Conservation (phyloP, 1,284 basidiomycete genomes). For the Ustilago trichophora region DNA sequence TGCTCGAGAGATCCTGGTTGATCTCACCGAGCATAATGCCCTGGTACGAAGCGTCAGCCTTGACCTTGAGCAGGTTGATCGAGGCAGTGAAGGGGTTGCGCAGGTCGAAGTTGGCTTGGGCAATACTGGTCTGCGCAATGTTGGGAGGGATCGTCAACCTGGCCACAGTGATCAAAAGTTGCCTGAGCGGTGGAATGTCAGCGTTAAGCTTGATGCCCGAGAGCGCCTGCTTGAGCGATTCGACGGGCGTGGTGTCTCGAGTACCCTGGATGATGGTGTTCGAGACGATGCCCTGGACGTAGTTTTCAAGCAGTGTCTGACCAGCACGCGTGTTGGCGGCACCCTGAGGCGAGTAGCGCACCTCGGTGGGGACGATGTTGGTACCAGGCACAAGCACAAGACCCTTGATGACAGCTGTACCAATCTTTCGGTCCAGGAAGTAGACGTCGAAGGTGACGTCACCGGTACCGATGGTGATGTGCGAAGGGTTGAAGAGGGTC, state of each 20-base stretch:
- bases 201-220: slow-evolving; percentile 74
- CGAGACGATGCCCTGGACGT: slow-evolving; percentile 75
- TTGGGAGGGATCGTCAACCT: slow-evolving; percentile 63
- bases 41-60: slow-evolving; percentile 71
- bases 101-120: slow-evolving; percentile 67
- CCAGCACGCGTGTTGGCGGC: slow-evolving; percentile 72
- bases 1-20: slow-evolving; percentile 70
- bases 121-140: slow-evolving; percentile 59
- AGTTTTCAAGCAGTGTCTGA: slow-evolving; percentile 75
- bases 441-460: slow-evolving; percentile 75
- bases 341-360: slow-evolving; percentile 75
- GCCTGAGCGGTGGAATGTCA: slow-evolving; percentile 75
- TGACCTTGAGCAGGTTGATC: slow-evolving; percentile 75
- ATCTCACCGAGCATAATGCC: slow-evolving; percentile 67
- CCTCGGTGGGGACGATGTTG: slow-evolving; percentile 68
- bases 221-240: slow-evolving; percentile 75
- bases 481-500: slow-evolving; percentile 69
- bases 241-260: slow-evolving; percentile 73
- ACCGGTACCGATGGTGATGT: slow-evolving; percentile 76
- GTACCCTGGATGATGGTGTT: slow-evolving; percentile 74
- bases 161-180: slow-evolving; percentile 72
- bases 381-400: slow-evolving; percentile 48
- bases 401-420: slow-evolving; percentile 72
- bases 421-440: slow-evolving; percentile 74
- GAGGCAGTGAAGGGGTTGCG: slow-evolving; percentile 80